phyloP scores from a whole-genome alignment of 306 rosid genomes.

The Lagenaria siceraria region DNA sequence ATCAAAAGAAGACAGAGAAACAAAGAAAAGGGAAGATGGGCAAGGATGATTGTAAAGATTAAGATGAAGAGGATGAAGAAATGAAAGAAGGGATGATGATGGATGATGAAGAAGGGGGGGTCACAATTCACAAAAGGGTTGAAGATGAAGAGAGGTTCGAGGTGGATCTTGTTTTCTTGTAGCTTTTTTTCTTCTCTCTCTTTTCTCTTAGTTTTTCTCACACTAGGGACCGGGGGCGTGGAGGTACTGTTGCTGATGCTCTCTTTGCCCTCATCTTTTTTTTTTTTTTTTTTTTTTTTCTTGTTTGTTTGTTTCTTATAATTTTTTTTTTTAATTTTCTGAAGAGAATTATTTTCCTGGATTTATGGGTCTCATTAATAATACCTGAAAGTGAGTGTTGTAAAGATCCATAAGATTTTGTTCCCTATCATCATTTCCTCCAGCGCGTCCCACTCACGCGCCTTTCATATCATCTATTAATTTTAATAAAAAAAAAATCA shows the following conservation, averaged over 20 bases:
- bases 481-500: no score
- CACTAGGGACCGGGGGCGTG: conserved; percentile 7
- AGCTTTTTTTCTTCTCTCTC: conserved; percentile 18
- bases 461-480: neutral
- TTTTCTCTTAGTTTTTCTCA: neutral
- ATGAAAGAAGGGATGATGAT: neutral
- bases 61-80: neutral
- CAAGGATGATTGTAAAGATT: neutral
- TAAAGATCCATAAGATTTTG: conserved; percentile 10
- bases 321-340: neutral
- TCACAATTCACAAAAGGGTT: neutral
- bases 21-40: neutral
- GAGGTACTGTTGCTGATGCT: conserved; percentile 2
- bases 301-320: neutral
- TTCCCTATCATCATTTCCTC: neutral
- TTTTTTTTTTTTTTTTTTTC: neutral
- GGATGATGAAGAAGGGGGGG: neutral
- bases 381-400: conserved; percentile 12
- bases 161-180: conserved; percentile 85
- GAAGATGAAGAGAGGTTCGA: conserved; percentile 66
- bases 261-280: neutral
- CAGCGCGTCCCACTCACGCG: neutral
- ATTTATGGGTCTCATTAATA: conserved; percentile 12
- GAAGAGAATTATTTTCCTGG: conserved; percentile 3
- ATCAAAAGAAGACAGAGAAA: neutral